Evolutionary conservation across 768 basidiomycete species (phyloP).

Genomic region (Psilocybe sp.): DNA sequence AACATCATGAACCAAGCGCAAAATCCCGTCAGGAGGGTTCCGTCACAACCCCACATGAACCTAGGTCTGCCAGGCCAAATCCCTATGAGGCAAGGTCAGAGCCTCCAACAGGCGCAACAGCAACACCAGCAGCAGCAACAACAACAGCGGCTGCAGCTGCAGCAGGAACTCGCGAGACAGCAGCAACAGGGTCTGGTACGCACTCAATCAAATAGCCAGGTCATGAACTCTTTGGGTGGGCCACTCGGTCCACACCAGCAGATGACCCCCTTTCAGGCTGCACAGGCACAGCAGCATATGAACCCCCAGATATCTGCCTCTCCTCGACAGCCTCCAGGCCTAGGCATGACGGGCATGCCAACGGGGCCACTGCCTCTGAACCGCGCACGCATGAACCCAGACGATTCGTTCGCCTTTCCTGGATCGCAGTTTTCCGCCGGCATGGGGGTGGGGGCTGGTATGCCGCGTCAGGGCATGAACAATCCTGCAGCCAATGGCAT

Average conservation of each 20-base stretch:
- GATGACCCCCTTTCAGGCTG: background rate
- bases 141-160: slow-evolving; percentile 31
- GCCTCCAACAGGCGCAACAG: slow-evolving; percentile 26
- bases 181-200: slow-evolving; percentile 38
- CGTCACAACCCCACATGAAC: slow-evolving; percentile 53
- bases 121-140: slow-evolving; percentile 22
- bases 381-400: slow-evolving; percentile 44
- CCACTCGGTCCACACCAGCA: background rate
- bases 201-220: background rate
- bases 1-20: slow-evolving; percentile 28
- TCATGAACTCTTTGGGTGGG: too few relatives aligned
- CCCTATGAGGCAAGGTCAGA: slow-evolving; percentile 28
- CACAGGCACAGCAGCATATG: background rate
- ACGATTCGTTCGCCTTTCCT: slow-evolving; percentile 35
- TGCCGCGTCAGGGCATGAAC: too few relatives aligned
- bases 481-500: too few relatives aligned
- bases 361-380: slow-evolving; percentile 25
- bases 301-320: background rate
- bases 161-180: slow-evolving; percentile 21
- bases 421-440: slow-evolving; percentile 31
- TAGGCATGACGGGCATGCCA: background rate
- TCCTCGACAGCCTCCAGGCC: background rate
- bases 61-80: slow-evolving; percentile 40
- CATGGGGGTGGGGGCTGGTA: slow-evolving; percentile 10
- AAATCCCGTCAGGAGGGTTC: slow-evolving; percentile 44